Base-by-base conservation (phyloP, 129 eudicot genomes). In the Erigeron canadensis region DNA sequence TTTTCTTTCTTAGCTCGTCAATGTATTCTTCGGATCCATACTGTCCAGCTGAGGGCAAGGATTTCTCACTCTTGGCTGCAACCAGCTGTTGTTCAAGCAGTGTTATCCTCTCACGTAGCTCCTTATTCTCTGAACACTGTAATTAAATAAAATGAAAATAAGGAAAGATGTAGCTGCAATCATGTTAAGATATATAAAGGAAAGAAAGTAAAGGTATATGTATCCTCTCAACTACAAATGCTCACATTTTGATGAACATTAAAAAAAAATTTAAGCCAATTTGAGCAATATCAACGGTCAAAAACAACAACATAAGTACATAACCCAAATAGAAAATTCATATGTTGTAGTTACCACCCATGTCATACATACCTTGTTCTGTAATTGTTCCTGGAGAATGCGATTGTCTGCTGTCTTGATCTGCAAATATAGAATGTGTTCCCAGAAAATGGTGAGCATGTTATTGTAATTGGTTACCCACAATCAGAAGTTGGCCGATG, bases 371-470 rank as follows among this genome's bases (percentile, higher is more conserved):
- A 94, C 99, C 99, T 94, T 94, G 81, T 82, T 86, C 79, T 94
- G 96, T 73, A 94, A 81, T 77, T 94, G 97, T 63, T 94, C 99
- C 76, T 94, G 97, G 63, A 94, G 96, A 6, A 94, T 82, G 54
- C 96, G 88, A 75, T 94, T 94, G 79, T 94, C 99, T 58, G 99
- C 99, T 61, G 92, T 69, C 82, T 84, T 89, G 10, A 94, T 87
- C 98, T 93, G 88, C 63, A 63, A 38, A 71, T 46, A 68, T 22
- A 66, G 13, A 77, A 42, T n/a, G 18, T 5, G 13, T 41, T 55
- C 28, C 39, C 16, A 58, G 60, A 37, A n/a, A 48, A 45, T 28
- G 23, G 9, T 46, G 4, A 17, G 65, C n/a, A 44, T 55, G 16
- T 19, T 28, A 16, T 53, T 53, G 69, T 37, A 28, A 56, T 71